phyloP scores from a whole-genome alignment of 1,284 basidiomycete species.

The Ceratobasidium sp. region DNA sequence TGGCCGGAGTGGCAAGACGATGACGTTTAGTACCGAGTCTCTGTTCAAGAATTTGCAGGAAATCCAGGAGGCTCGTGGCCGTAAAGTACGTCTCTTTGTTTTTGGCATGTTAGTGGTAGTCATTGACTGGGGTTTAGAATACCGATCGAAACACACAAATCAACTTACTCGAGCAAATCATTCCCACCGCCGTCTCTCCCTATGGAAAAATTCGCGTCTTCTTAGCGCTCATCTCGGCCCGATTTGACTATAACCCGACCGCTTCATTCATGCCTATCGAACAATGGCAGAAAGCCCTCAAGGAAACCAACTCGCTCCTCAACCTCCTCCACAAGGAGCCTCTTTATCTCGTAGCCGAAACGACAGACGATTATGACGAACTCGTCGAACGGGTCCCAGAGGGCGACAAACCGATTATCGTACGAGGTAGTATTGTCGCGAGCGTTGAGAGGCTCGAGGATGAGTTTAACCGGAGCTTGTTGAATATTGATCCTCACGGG shows the following conservation, averaged over 20 bases:
- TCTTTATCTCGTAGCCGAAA: conserved; percentile 83
- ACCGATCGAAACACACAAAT: conserved; percentile 98
- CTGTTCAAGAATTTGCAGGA: conserved; percentile 95
- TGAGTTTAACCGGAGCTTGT: conserved; percentile 97
- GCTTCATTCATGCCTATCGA: conserved; percentile 93
- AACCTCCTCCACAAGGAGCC: conserved; percentile 80
- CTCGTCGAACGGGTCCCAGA: conserved; percentile 86
- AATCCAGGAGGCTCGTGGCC: conserved; percentile 95
- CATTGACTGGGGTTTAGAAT: conserved; percentile 69
- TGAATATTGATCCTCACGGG: conserved; percentile 98
- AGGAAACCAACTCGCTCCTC: conserved; percentile 91
- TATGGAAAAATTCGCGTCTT: conserved; percentile 97
- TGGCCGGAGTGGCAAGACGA: conserved; percentile 88
- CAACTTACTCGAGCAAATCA: conserved; percentile 88
- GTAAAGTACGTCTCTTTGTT: conserved; percentile 75
- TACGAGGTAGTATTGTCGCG: conserved; percentile 93
- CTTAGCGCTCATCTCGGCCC: conserved; percentile 92
- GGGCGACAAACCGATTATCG: conserved; percentile 74
- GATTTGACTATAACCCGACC: conserved; percentile 97
- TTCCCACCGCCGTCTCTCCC: conserved; percentile 86
- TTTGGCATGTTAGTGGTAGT: neutral
- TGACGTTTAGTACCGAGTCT: conserved; percentile 88
- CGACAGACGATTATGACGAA: conserved; percentile 95
- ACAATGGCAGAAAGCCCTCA: conserved; percentile 89
- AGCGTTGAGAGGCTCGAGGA: conserved; percentile 98